Evolutionary conservation across 2,329 filamentous ascomycete genomes (phyloP).

Genomic region (Fusarium subtropicale): DNA sequence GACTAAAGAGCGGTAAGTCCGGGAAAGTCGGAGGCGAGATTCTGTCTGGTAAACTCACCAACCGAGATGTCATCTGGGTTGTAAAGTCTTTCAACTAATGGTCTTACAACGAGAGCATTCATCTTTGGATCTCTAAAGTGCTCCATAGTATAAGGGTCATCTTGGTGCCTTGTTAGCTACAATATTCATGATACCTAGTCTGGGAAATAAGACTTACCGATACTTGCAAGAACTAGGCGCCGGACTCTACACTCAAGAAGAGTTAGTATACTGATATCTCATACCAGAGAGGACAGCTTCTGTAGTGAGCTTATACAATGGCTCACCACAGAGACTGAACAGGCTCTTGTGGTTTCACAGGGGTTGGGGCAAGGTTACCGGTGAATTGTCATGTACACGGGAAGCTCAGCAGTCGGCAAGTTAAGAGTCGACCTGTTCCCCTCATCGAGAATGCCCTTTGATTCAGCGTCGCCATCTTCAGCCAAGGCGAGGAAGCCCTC

Average conservation of each 20-base stretch:
- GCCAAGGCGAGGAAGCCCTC: conserved; percentile 42
- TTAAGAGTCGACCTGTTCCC: conserved; percentile 42
- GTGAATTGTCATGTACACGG: conserved; percentile 48
- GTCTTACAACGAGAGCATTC: conserved; percentile 73
- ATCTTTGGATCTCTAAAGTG: conserved; percentile 75
- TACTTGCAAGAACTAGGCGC: conserved; percentile 46
- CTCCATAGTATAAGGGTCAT: conserved; percentile 63
- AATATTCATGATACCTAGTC: neutral
- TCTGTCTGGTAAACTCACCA: conserved; percentile 53
- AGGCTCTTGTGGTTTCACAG: conserved; percentile 1
- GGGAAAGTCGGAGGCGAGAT: neutral
- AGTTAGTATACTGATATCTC: conserved; percentile 40
- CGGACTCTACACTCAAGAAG: conserved; percentile 46
- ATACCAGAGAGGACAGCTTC: neutral
- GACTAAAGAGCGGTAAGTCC: conserved; percentile 56
- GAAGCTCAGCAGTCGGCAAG: conserved; percentile 38
- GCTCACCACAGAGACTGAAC: conserved; percentile 1
- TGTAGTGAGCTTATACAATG: neutral
- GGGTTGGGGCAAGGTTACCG: conserved; percentile 39
- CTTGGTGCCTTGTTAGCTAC: conserved; percentile 41
- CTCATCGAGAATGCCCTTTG: conserved; percentile 44
- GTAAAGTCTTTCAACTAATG: conserved; percentile 76
- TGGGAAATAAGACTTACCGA: conserved; percentile 33
- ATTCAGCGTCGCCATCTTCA: conserved; percentile 42
- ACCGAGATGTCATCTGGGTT: conserved; percentile 73